Evolutionary conservation across 2,329 filamentous ascomycete genomes (phyloP).

Genomic region (Endothia cerciana): DNA sequence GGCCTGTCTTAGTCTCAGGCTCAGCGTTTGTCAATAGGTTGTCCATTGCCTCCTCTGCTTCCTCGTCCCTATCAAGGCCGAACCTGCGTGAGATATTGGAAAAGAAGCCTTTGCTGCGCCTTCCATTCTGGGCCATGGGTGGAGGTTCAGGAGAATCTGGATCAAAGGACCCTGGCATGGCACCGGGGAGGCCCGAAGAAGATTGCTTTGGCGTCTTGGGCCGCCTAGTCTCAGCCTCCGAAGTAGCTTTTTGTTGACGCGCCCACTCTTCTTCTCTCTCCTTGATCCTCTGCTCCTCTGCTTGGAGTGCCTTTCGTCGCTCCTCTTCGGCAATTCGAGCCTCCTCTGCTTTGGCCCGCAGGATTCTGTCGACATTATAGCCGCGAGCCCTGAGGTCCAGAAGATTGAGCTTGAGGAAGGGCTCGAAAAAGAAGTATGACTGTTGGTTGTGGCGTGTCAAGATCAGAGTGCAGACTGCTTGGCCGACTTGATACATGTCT

Average conservation of each 20-base stretch:
- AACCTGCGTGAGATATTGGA: conserved; percentile 69
- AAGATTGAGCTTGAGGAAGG: conserved; percentile 83
- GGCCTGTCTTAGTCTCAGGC: conserved; percentile 29
- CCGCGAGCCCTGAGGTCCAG: conserved; percentile 82
- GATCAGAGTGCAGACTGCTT: conserved; percentile 80
- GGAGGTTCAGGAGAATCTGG: conserved; percentile 63
- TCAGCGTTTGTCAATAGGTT: conserved; percentile 46
- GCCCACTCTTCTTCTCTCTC: conserved; percentile 54
- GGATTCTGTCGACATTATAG: conserved; percentile 95
- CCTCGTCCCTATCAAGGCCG: conserved; percentile 62
- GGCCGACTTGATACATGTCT: conserved; percentile 91
- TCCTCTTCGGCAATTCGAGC: conserved; percentile 85
- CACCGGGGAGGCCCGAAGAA: conserved; percentile 66
- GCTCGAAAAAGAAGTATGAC: conserved; percentile 88
- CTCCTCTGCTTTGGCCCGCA: conserved; percentile 85
- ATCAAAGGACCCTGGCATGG: conserved; percentile 76
- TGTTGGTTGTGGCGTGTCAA: conserved; percentile 84
- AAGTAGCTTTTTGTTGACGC: conserved; percentile 48
- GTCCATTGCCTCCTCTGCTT: conserved; percentile 47
- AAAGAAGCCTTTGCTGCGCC: conserved; percentile 63
- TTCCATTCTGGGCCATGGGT: conserved; percentile 40
- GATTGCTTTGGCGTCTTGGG: conserved; percentile 76
- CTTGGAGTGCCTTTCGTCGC: conserved; percentile 72
- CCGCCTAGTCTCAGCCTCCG: conserved; percentile 44
- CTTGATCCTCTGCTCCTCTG: conserved; percentile 70